Percentiles rank a stretch among this genome's conserved stretches.
Evolutionary conservation across 345 rosid species (phyloP).

Genomic region (Rhizophora apiculata): DNA sequence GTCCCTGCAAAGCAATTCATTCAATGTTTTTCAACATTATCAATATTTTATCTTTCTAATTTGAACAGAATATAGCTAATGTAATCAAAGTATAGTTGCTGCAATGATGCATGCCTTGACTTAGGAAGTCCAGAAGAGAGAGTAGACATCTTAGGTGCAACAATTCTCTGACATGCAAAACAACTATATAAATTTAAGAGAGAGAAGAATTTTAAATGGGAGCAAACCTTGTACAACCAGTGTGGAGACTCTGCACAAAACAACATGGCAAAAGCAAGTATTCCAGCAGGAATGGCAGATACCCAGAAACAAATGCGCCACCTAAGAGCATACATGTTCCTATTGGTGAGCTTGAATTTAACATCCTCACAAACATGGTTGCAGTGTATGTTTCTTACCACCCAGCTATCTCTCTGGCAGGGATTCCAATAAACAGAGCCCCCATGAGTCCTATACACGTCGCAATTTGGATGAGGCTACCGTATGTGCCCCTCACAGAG

Average conservation of each 20-base stretch:
- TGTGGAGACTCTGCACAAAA: conserved; percentile 88
- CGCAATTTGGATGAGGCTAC: conserved; percentile 91
- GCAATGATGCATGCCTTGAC: too few species aligned
- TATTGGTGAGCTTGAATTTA: not conserved
- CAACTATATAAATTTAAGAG: not conserved
- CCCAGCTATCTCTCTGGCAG: conserved; percentile 69
- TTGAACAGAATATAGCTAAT: not conserved
- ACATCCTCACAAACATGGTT: not conserved
- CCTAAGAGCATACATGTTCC: conserved; percentile 39
- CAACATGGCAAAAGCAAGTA: conserved; percentile 71
- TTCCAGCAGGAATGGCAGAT: conserved; percentile 76
- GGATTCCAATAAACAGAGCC: conserved; percentile 79
- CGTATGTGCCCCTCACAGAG: conserved; percentile 92
- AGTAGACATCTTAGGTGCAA: not conserved
- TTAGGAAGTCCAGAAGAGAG: too few species aligned
- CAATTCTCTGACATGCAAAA: not conserved
- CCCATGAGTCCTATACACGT: conserved; percentile 92
- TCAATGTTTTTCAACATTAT: not conserved
- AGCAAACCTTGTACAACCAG: conserved; percentile 87
- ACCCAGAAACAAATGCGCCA: conserved; percentile 95
- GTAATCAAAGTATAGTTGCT: not conserved
- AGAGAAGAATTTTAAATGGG: not conserved
- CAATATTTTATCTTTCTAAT: not conserved
- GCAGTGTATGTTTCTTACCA: conserved; percentile 47
- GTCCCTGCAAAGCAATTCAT: not conserved